phyloP scores from a whole-genome alignment of 352 stramenopile genomes.

The Phytophthora pluvialis region DNA sequence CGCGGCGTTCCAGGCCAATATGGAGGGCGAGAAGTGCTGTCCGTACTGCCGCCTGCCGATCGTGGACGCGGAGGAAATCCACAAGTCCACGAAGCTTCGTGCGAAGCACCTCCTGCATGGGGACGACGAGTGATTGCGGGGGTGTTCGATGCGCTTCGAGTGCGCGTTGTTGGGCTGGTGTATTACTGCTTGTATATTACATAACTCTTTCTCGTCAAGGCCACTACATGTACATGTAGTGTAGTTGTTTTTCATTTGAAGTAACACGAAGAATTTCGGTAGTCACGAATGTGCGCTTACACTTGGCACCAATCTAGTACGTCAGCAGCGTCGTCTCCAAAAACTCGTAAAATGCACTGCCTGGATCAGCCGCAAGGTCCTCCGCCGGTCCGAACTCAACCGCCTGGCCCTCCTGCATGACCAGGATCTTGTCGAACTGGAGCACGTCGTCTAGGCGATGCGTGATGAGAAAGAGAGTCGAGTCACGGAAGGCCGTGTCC shows the following conservation, averaged over 20 bases:
- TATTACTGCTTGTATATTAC: conserved; percentile 23
- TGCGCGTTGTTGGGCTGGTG: background rate
- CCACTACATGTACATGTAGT: background rate
- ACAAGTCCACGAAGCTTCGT: conserved; percentile 57
- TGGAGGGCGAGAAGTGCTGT: conserved; percentile 63
- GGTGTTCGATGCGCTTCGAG: background rate
- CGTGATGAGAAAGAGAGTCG: conserved; percentile 97
- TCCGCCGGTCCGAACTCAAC: conserved; percentile 52
- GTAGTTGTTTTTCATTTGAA: conserved; percentile 2
- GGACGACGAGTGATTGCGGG: conserved; percentile 24
- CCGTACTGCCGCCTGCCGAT: conserved; percentile 66
- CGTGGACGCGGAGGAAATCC: conserved; percentile 41
- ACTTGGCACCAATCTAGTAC: conserved; percentile 14
- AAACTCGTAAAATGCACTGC: conserved; percentile 57
- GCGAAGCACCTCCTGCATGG: conserved; percentile 42
- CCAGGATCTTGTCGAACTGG: conserved; percentile 43
- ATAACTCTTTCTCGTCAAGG: conserved; percentile 7
- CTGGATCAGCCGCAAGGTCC: conserved; percentile 45
- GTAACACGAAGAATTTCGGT: background rate
- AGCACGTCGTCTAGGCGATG: conserved; percentile 94
- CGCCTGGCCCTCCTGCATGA: conserved; percentile 41
- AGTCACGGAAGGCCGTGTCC: conserved; percentile 87
- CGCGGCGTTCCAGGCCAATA: conserved; percentile 52
- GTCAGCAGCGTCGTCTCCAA: conserved; percentile 54
- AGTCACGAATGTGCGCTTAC: background rate